Evolutionary conservation across 2,329 filamentous ascomycete genomes (phyloP).

Genomic region (Thelonectria rubi): DNA sequence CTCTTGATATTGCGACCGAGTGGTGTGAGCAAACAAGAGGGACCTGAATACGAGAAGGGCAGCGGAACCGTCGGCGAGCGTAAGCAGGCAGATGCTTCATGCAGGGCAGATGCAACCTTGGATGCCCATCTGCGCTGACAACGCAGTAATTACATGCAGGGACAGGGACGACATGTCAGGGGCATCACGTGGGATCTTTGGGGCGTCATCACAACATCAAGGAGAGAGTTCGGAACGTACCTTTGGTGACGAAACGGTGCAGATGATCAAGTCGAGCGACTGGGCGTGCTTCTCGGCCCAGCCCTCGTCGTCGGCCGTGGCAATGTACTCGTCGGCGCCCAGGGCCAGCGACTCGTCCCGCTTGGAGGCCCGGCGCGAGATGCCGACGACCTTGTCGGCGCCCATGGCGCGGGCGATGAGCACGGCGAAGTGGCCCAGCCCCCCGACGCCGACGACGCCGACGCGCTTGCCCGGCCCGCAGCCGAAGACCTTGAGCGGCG

Average conservation of each 20-base stretch:
- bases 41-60: not conserved
- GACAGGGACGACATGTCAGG: not conserved
- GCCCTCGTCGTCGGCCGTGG: conserved; percentile 56
- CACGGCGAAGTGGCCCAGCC: conserved; percentile 73
- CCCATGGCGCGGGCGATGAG: conserved; percentile 73
- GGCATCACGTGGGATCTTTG: not conserved
- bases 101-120: not conserved
- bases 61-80: not conserved
- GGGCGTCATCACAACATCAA: not conserved
- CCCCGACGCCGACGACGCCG: conserved; percentile 73
- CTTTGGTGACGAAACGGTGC: conserved; percentile 54
- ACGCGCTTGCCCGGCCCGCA: conserved; percentile 73
- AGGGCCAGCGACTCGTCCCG: conserved; percentile 62
- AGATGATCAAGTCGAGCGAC: conserved; percentile 66
- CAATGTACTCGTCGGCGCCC: conserved; percentile 61
- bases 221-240: not conserved
- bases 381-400: conserved; percentile 66
- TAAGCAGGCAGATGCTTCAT: not conserved
- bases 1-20: not conserved
- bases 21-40: not conserved
- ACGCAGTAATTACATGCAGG: not conserved
- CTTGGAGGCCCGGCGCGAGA: conserved; percentile 63
- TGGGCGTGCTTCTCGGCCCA: conserved; percentile 62
- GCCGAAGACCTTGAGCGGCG: conserved; percentile 64
- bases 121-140: not conserved